phyloP scores from a whole-genome alignment of 768 basidiomycete species.

The Leccinum longicurvipes region DNA sequence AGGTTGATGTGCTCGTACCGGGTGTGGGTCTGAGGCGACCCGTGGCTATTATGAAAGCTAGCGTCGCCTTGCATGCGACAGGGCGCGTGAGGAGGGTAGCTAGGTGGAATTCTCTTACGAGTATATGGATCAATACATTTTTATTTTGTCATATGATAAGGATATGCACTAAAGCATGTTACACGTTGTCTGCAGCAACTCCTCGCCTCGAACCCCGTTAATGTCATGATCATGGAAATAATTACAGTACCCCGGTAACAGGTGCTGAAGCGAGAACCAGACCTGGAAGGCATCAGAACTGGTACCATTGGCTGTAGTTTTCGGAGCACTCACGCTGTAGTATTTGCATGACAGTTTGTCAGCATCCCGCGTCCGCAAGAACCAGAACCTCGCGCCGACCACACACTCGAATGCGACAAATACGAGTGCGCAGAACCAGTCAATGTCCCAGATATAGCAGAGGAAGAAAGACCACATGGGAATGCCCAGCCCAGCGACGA shows the following conservation, averaged over 20 bases:
- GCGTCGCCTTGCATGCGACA: too few species aligned
- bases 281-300: conserved; percentile 19
- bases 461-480: conserved; percentile 39
- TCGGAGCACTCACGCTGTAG: conserved; percentile 32
- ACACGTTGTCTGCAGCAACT: conserved; percentile 21
- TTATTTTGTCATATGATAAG: not conserved
- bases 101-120: too few species aligned
- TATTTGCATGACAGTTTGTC: conserved; percentile 36
- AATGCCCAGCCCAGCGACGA: conserved; percentile 33
- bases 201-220: conserved; percentile 7
- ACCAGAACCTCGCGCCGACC: conserved; percentile 35
- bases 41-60: too few species aligned
- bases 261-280: conserved; percentile 35
- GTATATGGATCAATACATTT: too few species aligned
- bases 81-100: too few species aligned
- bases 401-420: conserved; percentile 33
- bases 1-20: too few species aligned
- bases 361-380: conserved; percentile 23
- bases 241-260: conserved; percentile 36
- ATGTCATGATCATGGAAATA: conserved; percentile 26
- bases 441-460: conserved; percentile 35
- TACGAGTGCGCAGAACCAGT: conserved; percentile 18
- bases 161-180: conserved; percentile 11
- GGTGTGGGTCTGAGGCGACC: too few species aligned
- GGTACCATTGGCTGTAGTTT: not conserved